Percentiles rank a stretch among this genome's conserved stretches.
Conservation (phyloP, 2,329 filamentous ascomycete genomes). For the Pseudopyrenochaeta lycopersici region DNA sequence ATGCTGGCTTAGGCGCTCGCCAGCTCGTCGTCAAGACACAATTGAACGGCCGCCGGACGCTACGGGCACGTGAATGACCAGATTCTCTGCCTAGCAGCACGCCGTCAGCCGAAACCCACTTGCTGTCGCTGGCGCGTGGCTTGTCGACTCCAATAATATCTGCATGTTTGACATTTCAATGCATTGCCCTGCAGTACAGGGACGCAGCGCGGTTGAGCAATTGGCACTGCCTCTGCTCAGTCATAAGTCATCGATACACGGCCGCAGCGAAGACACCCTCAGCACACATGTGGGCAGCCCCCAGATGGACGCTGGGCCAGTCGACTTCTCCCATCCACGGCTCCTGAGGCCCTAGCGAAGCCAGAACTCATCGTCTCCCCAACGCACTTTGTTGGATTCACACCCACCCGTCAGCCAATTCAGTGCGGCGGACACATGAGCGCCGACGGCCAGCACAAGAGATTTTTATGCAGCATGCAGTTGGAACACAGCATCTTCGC, state of each 20-base stretch:
- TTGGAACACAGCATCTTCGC: conserved; percentile 34
- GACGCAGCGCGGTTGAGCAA: conserved; percentile 8
- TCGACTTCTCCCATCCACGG: no score
- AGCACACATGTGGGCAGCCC: no score
- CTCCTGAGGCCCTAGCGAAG: conserved; percentile 5
- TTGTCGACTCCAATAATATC: conserved; percentile 22
- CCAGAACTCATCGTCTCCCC: conserved; percentile 6
- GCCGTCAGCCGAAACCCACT: conserved; percentile 32
- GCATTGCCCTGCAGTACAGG: conserved; percentile 15
- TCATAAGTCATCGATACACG: no score
- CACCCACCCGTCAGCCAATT: conserved; percentile 20
- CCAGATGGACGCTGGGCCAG: no score
- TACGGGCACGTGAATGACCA: conserved; percentile 32
- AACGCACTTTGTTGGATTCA: neutral
- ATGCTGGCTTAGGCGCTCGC: conserved; percentile 7
- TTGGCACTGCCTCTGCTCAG: no score
- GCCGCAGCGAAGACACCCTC: no score
- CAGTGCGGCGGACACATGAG: conserved; percentile 18
- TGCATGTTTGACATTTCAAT: conserved; percentile 7
- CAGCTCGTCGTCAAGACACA: neutral
- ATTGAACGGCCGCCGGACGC: conserved; percentile 15
- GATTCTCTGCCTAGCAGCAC: conserved; percentile 16
- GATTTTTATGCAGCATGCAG: conserved; percentile 24
- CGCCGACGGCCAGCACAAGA: conserved; percentile 18
- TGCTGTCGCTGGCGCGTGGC: conserved; percentile 33